Evolutionary conservation across 495 filamentous ascomycete genomes (phyloP).

Genomic region (Recurvomyces mirabilis): DNA sequence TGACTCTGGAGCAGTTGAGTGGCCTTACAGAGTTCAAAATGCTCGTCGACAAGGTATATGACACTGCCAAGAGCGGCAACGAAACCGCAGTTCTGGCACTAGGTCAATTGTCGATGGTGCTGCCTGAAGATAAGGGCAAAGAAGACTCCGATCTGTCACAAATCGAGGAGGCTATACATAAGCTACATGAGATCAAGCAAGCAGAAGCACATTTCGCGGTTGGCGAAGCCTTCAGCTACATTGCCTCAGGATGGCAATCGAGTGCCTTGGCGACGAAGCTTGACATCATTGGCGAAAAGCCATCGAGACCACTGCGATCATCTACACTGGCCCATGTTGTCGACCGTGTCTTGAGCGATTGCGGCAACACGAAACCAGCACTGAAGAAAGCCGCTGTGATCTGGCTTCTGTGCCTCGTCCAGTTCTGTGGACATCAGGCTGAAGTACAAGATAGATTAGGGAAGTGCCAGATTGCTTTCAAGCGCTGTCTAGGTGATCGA

Average conservation of each 20-base stretch:
- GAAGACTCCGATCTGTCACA: slow-evolving; percentile 29
- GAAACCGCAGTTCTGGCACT: slow-evolving; percentile 69
- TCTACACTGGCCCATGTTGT: slow-evolving; percentile 43
- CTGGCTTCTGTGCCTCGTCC: slow-evolving; percentile 85
- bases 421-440: slow-evolving; percentile 67
- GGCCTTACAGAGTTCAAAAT: slow-evolving; percentile 31
- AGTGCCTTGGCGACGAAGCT: slow-evolving; percentile 47
- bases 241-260: slow-evolving; percentile 69
- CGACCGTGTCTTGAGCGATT: slow-evolving; percentile 60
- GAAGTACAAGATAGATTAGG: slow-evolving; percentile 61
- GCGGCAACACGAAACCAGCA: slow-evolving; percentile 71
- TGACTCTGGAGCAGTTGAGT: slow-evolving; percentile 35
- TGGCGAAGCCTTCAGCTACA: slow-evolving; percentile 71
- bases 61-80: slow-evolving; percentile 64
- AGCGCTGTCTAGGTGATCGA: slow-evolving; percentile 71
- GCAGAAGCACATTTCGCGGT: slow-evolving; percentile 79
- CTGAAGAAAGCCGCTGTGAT: slow-evolving; percentile 81
- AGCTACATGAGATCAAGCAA: slow-evolving; percentile 68
- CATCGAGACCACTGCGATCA: slow-evolving; percentile 28
- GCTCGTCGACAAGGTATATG: slow-evolving; percentile 47
- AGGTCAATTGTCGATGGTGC: slow-evolving; percentile 53
- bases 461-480: slow-evolving; percentile 77
- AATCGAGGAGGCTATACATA: slow-evolving; percentile 54
- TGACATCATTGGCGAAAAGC: slow-evolving; percentile 44
- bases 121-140: slow-evolving; percentile 28